Conservation (phyloP, 2,329 filamentous ascomycete genomes). For the Cytospora piceae region DNA sequence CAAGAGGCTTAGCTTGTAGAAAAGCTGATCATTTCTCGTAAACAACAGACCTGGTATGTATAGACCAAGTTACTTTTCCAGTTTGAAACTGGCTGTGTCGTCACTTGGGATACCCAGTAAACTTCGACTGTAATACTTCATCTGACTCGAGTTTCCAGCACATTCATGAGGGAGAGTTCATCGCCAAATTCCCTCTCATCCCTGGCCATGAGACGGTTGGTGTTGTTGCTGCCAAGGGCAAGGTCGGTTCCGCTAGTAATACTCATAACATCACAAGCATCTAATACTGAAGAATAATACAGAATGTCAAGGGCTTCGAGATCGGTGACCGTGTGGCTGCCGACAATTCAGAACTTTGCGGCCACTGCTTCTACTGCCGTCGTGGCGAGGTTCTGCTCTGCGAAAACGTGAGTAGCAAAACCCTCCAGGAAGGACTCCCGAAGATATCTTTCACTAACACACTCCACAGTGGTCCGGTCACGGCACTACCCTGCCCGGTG, state of each 20-base stretch:
- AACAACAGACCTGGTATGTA: constrained; percentile 44
- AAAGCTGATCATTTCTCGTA: constrained; percentile 14
- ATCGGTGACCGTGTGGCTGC: constrained; percentile 67
- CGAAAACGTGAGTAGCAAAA: constrained; percentile 52
- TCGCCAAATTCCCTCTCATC: constrained; percentile 65
- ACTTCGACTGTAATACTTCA: constrained; percentile 15
- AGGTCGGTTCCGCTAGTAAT: neutral
- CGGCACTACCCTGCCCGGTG: constrained; percentile 69
- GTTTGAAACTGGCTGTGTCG: too few relatives aligned
- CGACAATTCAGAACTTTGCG: constrained; percentile 69
- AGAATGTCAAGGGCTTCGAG: constrained; percentile 62
- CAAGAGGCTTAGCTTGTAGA: neutral
- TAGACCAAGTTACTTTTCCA: neutral
- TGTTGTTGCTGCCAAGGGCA: constrained; percentile 61
- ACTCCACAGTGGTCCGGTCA: constrained; percentile 61
- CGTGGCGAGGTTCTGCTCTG: constrained; percentile 70
- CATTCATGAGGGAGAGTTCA: constrained; percentile 72
- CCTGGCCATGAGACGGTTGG: constrained; percentile 72
- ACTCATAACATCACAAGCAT: neutral
- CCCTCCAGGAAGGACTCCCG: neutral
- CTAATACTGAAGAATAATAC: constrained; percentile 6
- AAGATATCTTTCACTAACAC: constrained; percentile 20
- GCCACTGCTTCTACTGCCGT: constrained; percentile 74
- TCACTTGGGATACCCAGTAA: neutral
- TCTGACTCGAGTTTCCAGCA: constrained; percentile 42